Base-by-base conservation (phyloP, 1,139 yeast species). In the Saccharomyces pastorianus region DNA sequence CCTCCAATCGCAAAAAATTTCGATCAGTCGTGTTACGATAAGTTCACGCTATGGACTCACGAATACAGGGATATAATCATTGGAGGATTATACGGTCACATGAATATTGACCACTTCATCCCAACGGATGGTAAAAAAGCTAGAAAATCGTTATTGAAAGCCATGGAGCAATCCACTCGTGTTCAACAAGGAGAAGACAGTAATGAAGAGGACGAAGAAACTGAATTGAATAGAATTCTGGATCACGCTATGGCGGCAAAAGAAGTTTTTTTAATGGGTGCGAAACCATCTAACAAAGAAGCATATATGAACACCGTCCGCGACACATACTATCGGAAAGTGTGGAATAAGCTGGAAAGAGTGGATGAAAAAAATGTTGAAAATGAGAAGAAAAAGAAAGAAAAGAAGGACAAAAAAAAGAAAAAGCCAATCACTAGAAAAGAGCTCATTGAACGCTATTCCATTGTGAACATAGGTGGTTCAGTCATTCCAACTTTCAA, bases 401-500 rank as follows among this genome's bases (percentile, higher is more conserved):
- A 29, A 8, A 54, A 79, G 53, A 79, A 78, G 64, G 76, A 79
- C 2, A 66, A 71, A 49, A 67, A 63, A 53, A 76, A 77, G 54
- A 49, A 54, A 6, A 50, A 56, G n/a, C 49, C 57, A 66, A 78
- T 25, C 47, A 48, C 57, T 3, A 32, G 56, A 6, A 84, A 88
- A 13, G 60, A 63, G 1, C 55, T 68, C 49, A 75, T 76, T 28
- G 86, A 84, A 60, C 73, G 91, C 50, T 88, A 86, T 64, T 76
- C 88, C 0, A 74, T 88, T 54, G 84, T 85, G 0, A 86, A 83
- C 64, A 82, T 88, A 23, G 77, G 83, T 2, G 83, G 91, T 0
- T 84, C 91, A 56, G 81, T 88, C n/a, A 81, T 88, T 5, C 96
- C 96, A 1, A 88, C 95, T 0, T 88, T 84, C 70, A 86, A 86